Evolutionary conservation across 1,139 yeast species (phyloP), one percentile per base, ranked within the genome.

Genomic region (Blastobotrys raffinosifermentans): DNA sequence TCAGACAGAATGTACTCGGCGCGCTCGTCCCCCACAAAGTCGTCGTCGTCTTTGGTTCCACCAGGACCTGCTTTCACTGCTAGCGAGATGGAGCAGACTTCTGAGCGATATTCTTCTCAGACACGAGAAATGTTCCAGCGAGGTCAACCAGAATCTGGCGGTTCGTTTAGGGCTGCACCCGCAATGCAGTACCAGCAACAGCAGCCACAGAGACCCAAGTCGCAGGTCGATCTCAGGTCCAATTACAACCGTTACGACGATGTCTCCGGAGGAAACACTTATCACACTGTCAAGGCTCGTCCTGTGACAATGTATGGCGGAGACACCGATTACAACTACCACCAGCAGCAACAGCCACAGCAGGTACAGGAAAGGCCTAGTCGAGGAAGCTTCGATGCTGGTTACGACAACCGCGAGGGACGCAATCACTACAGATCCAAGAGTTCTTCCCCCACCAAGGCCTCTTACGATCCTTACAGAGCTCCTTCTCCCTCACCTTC

Each of bases 1-100:
- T 34, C 14, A 22, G 34, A 15, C 23, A 27, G 11, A 22, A 26
- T 4, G 30, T n/a, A n/a, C n/a, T n/a, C n/a, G n/a, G n/a, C n/a
- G n/a, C n/a, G n/a, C n/a, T 25, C 27, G 5, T 8, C 27, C 7
- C 27, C 27, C 5, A 25, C 11, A 14, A 8, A 8, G 10, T 25
- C 27, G 13, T 19, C 21, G 6, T 18, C 38, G 16, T 29, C 52
- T 4, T 44, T 56, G 31, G 47, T 42, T 4, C 53, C 58, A 10
- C 61, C 61, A 3, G 47, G 47, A 18, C 55, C 61, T 2, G 63
- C 63, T 9, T 55, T 56, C 35, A 57, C 63, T 5, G 54, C 64
- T 9, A 51, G 46, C 2, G 60, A 58, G 22, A 60, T 60, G 64
- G 48, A 55, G 19, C 46, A 53, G 21, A 51, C 63, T 3, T 49